A percentile compares a stretch with the other conserved stretches of the same genome.
Evolutionary conservation across 306 rosid species (phyloP).

Genomic region (Psophocarpus tetragonolobus): DNA sequence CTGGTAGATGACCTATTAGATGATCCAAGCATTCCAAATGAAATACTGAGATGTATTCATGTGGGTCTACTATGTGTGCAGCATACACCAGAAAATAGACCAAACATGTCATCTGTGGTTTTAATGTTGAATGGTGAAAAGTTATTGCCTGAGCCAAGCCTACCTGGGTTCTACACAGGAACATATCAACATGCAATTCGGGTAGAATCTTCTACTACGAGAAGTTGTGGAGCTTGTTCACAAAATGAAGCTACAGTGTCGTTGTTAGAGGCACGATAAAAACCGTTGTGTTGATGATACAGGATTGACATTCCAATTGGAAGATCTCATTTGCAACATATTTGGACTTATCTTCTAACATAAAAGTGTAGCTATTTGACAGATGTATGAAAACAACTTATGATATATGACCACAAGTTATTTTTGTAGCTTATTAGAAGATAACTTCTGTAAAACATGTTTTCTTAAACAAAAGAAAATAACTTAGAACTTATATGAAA

Average conservation of each 20-base stretch:
- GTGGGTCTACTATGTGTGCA: conserved; percentile 8
- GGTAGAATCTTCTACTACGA: neutral
- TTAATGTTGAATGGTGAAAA: conserved; percentile 12
- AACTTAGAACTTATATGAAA: too few relatives aligned
- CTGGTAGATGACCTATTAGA: neutral
- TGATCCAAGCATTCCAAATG: neutral
- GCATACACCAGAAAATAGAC: conserved; percentile 14
- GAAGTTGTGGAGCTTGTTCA: neutral
- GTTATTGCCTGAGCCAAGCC: neutral
- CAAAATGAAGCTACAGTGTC: neutral
- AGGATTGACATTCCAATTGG: neutral
- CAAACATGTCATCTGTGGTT: conserved; percentile 12
- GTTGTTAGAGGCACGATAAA: neutral
- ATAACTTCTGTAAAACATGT: too few relatives aligned
- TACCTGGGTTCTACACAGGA: conserved; percentile 9
- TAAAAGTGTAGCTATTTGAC: neutral
- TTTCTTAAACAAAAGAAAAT: too few relatives aligned
- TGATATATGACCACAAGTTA: too few relatives aligned
- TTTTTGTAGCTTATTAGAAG: too few relatives aligned
- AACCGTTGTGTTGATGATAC: neutral
- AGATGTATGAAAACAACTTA: neutral
- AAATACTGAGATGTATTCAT: neutral
- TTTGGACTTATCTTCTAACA: neutral
- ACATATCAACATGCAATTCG: neutral
- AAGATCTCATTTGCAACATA: neutral